phyloP scores from a whole-genome alignment of 176 grass and related monocot genomes.

The Typha latifolia region DNA sequence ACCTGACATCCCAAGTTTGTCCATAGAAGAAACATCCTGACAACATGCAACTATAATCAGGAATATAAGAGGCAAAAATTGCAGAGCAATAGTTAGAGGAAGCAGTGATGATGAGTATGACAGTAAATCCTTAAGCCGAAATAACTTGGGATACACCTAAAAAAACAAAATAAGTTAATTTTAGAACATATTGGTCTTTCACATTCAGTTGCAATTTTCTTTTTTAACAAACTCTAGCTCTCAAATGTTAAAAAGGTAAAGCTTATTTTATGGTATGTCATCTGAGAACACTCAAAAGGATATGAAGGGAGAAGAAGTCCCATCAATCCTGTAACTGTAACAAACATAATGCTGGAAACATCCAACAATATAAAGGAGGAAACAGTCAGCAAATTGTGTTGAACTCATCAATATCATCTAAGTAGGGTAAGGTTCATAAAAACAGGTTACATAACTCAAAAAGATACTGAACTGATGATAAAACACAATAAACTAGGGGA shows the following conservation, averaged over 20 bases:
- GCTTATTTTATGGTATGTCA: neutral
- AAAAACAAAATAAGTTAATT: neutral
- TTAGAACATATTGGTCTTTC: neutral
- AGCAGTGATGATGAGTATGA: neutral
- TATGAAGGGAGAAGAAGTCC: neutral
- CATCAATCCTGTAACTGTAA: neutral
- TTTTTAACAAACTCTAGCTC: neutral
- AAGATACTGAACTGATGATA: neutral
- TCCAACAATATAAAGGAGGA: neutral
- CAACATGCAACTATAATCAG: slow-evolving; percentile 2
- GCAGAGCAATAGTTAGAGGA: too few relatives aligned
- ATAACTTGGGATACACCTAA: neutral
- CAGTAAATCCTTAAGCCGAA: neutral
- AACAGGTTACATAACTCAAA: neutral
- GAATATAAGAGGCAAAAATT: neutral
- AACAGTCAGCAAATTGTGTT: neutral
- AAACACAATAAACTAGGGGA: slow-evolving; percentile 1
- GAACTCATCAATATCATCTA: neutral
- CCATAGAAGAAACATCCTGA: slow-evolving; percentile 40
- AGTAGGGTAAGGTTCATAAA: neutral
- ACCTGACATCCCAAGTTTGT: slow-evolving; percentile 27
- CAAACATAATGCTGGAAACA: neutral
- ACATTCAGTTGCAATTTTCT: neutral
- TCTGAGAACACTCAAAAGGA: neutral
- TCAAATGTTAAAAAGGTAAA: neutral